A percentile compares a stretch with the other conserved stretches of the same genome.
Evolutionary conservation across 345 rosid species (phyloP).

Genomic region (Salix koriyanagi): DNA sequence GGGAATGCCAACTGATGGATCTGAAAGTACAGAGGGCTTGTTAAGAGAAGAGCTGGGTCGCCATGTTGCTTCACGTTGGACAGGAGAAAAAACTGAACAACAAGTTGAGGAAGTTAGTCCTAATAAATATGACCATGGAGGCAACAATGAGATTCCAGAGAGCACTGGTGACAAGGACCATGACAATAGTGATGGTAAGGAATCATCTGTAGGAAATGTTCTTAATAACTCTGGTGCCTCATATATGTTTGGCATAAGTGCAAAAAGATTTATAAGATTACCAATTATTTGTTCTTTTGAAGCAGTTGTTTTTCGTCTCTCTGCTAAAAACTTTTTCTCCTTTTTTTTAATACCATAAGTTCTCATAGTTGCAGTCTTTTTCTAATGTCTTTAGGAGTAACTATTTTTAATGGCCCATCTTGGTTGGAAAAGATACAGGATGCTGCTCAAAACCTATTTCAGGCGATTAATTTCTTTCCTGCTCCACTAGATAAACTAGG

Average conservation of each 20-base stretch:
- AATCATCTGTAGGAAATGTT: conserved; percentile 3
- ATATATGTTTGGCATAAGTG: neutral
- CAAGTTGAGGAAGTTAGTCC: conserved; percentile 31
- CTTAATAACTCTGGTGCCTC: neutral
- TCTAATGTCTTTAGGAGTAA: conserved; percentile 36
- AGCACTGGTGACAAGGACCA: conserved; percentile 48
- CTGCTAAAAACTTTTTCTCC: neutral
- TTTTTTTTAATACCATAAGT: neutral
- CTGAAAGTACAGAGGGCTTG: conserved; percentile 45
- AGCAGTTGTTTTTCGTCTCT: neutral
- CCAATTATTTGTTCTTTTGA: neutral
- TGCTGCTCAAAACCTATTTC: conserved; percentile 52
- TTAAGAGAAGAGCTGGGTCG: conserved; percentile 92
- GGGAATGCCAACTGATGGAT: conserved; percentile 27
- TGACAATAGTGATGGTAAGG: conserved; percentile 40
- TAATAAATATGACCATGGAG: conserved; percentile 31
- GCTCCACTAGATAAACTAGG: conserved; percentile 74
- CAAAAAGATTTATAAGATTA: conserved; percentile 57
- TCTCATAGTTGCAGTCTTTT: neutral
- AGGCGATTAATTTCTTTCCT: conserved; percentile 67
- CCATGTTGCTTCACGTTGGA: conserved; percentile 97
- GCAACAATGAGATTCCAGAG: conserved; percentile 42
- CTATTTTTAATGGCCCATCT: conserved; percentile 39
- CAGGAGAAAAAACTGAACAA: conserved; percentile 56
- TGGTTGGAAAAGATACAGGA: conserved; percentile 84